A percentile compares a stretch with the other conserved stretches of the same genome.
Evolutionary conservation across 305 asterid species (phyloP).

Genomic region (Nicotiana rustica): DNA sequence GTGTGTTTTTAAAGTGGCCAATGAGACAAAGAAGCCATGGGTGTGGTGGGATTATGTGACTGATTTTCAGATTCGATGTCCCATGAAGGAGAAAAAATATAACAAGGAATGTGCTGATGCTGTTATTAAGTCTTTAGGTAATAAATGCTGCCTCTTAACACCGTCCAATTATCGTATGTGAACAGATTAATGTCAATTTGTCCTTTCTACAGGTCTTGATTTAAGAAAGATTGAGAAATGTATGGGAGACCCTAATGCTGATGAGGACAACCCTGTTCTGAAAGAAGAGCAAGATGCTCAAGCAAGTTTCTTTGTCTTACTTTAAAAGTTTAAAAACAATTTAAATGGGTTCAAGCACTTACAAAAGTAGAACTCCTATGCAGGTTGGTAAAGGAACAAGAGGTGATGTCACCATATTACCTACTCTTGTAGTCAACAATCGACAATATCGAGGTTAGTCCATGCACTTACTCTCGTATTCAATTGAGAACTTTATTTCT

Average conservation of each 20-base stretch:
- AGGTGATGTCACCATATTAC: slow-evolving; percentile 98
- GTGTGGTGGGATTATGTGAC: slow-evolving; percentile 99
- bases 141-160: slow-evolving; percentile 26
- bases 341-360: slow-evolving; percentile 10
- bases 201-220: slow-evolving; percentile 68
- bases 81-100: slow-evolving; percentile 97
- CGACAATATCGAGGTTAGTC: slow-evolving; percentile 92
- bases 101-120: slow-evolving; percentile 82
- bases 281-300: slow-evolving; percentile 97
- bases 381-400: slow-evolving; percentile 98
- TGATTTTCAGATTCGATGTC: slow-evolving; percentile 96
- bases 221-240: slow-evolving; percentile 73
- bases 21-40: slow-evolving; percentile 91
- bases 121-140: slow-evolving; percentile 86
- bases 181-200: slow-evolving; percentile 31
- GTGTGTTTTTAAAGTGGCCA: slow-evolving; percentile 87
- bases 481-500: slow-evolving; percentile 28
- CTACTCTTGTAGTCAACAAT: slow-evolving; percentile 93
- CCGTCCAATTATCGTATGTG: not conserved
- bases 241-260: slow-evolving; percentile 88
- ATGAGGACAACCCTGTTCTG: slow-evolving; percentile 75
- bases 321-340: not conserved
- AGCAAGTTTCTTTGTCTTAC: slow-evolving; percentile 53
- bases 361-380: slow-evolving; percentile 31
- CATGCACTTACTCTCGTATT: slow-evolving; percentile 7